These are phyloP conservation scores for Ceratobasidium sp. DNA, from an alignment of 1,284 basidiomycete species.

Conservation along the genomic window DNA sequence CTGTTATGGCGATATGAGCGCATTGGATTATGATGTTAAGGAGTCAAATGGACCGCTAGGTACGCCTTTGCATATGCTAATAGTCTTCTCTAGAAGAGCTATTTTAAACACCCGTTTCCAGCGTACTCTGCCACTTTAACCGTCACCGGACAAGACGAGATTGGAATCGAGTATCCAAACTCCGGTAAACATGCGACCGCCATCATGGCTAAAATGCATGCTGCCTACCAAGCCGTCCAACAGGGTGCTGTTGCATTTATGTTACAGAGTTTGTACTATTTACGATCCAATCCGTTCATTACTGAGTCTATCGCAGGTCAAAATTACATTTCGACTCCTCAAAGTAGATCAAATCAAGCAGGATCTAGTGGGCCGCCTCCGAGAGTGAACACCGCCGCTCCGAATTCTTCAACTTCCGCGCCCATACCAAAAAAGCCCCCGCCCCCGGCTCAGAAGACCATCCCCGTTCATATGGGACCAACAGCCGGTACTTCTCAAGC, in stretches of 20 bases:
- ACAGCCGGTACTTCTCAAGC: no score
- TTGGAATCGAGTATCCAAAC: constrained; percentile 40
- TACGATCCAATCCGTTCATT: not conserved
- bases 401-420: not conserved
- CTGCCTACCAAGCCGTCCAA: constrained; percentile 27
- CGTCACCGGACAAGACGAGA: constrained; percentile 34
- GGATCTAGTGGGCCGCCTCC: not conserved
- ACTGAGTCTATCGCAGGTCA: not conserved
- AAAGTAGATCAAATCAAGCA: not conserved
- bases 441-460: no score
- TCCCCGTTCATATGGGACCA: no score
- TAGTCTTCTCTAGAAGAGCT: not conserved
- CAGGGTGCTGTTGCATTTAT: constrained; percentile 29
- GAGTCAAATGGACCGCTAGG: constrained; percentile 19
- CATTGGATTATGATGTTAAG: constrained; percentile 13
- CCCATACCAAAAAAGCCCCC: not conserved
- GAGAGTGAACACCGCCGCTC: not conserved
- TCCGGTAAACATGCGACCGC: constrained; percentile 11
- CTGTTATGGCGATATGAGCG: constrained; percentile 12
- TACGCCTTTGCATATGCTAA: not conserved
- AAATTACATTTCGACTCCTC: not conserved
- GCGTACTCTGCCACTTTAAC: constrained; percentile 35
- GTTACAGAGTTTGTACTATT: constrained; percentile 9
- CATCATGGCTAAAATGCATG: constrained; percentile 17
- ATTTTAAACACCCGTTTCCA: not conserved